These are phyloP conservation scores for Tetrahymena elliotti DNA, from an alignment of 73 alveolate species.

Conservation along the genomic window DNA sequence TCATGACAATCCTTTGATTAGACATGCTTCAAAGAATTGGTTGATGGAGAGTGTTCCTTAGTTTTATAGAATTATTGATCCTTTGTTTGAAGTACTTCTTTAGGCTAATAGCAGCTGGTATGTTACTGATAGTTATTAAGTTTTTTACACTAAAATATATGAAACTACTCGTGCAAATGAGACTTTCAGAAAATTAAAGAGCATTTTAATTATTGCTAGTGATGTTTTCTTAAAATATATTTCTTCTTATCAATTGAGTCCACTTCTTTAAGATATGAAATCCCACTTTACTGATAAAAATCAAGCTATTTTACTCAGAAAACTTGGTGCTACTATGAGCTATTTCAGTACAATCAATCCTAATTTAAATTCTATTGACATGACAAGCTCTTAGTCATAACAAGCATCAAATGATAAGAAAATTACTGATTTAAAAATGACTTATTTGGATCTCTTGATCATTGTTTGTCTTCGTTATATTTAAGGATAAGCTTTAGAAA, in stretches of 20 bases:
- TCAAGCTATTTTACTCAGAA: slow-evolving; percentile 4
- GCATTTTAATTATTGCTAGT: slow-evolving; percentile 17
- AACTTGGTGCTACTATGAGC: neutral
- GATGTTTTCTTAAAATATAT: slow-evolving; percentile 28
- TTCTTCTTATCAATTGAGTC: neutral
- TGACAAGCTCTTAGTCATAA: neutral
- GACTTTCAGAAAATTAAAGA: slow-evolving; percentile 35
- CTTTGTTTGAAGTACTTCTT: slow-evolving; percentile 28
- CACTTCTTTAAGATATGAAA: slow-evolving; percentile 22
- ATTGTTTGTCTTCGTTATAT: slow-evolving; percentile 30
- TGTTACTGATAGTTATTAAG: slow-evolving; percentile 19
- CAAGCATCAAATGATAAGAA: neutral
- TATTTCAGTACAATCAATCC: neutral
- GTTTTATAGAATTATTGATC: slow-evolving; percentile 38
- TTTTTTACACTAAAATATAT: slow-evolving; percentile 34
- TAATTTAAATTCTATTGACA: neutral
- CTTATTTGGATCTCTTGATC: slow-evolving; percentile 27
- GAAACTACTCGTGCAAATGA: slow-evolving; percentile 38
- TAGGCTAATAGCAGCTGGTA: slow-evolving; percentile 32
- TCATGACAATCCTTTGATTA: slow-evolving; percentile 41
- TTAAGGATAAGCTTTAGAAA: slow-evolving; percentile 37
- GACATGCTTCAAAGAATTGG: slow-evolving; percentile 45
- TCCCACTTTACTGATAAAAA: slow-evolving; percentile 25
- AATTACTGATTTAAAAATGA: slow-evolving; percentile 2
- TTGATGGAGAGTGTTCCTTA: slow-evolving; percentile 20